Evolutionary conservation across 768 basidiomycete species (phyloP).

Genomic region (Kwoniella heveanensis): DNA sequence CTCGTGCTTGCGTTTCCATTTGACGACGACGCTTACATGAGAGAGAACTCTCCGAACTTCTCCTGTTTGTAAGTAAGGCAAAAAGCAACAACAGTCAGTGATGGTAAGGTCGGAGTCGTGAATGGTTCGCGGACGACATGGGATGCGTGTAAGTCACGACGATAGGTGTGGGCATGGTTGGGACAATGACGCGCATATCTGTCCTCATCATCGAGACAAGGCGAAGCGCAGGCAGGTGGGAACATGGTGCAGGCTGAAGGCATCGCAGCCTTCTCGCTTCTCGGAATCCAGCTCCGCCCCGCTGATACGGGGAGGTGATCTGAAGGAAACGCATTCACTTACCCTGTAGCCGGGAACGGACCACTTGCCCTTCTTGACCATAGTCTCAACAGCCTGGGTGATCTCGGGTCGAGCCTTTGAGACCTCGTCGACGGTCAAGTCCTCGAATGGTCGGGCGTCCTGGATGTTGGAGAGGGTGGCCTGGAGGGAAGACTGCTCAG

Average conservation of each 20-base stretch:
- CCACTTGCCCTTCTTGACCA: conserved; percentile 98
- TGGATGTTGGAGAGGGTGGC: conserved; percentile 95
- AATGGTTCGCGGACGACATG: too few species aligned
- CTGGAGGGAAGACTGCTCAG: conserved; percentile 87
- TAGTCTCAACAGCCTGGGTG: conserved; percentile 78
- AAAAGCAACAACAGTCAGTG: conserved; percentile 46
- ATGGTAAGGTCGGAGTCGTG: too few species aligned
- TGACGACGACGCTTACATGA: conserved; percentile 64
- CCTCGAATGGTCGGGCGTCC: conserved; percentile 94
- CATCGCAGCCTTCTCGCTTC: too few species aligned
- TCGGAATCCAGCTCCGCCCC: too few species aligned
- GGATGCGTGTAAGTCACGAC: too few species aligned
- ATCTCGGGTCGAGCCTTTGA: conserved; percentile 90
- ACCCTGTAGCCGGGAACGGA: conserved; percentile 78
- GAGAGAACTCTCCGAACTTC: conserved; percentile 92
- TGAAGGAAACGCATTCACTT: conserved; percentile 29
- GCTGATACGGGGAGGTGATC: too few species aligned
- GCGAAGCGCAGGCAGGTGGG: too few species aligned
- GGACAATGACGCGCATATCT: too few species aligned
- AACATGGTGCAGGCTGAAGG: too few species aligned
- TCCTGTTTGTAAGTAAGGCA: conserved; percentile 60
- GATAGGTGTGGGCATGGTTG: too few species aligned
- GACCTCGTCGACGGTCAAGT: conserved; percentile 90
- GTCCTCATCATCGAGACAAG: too few species aligned
- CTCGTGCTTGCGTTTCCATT: background rate